Percentiles rank a stretch among this genome's conserved stretches.
Evolutionary conservation across 2,329 filamentous ascomycete genomes (phyloP).

Genomic region (Huntiella bhutanensis): DNA sequence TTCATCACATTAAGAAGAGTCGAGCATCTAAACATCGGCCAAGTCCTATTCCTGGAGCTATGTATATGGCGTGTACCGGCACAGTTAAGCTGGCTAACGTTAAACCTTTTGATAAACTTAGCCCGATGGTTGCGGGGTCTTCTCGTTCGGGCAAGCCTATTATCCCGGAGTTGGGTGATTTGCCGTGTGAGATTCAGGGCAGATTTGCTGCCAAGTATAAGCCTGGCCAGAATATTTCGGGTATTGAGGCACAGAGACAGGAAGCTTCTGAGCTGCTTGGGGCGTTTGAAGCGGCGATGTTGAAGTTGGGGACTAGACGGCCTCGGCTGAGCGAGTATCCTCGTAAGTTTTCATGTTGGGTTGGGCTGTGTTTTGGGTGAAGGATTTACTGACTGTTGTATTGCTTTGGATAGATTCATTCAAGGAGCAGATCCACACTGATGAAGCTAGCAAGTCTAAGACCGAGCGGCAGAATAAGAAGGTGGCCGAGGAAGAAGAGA

Average conservation of each 20-base stretch:
- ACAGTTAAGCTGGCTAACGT: conserved; percentile 24
- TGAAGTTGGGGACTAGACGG: conserved; percentile 22
- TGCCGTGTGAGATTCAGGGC: conserved; percentile 27
- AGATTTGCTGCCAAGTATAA: conserved; percentile 23
- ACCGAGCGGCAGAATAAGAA: conserved; percentile 27
- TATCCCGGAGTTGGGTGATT: conserved; percentile 21
- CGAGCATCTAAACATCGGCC: conserved; percentile 22
- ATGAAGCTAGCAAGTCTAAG: conserved; percentile 27
- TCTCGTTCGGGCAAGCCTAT: conserved; percentile 22
- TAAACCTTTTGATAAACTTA: conserved; percentile 27
- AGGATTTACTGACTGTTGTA: too few relatives aligned
- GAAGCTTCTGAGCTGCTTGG: conserved; percentile 23
- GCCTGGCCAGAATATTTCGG: conserved; percentile 21
- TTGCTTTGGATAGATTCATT: conserved; percentile 19
- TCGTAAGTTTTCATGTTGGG: conserved; percentile 15
- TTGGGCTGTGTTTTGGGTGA: conserved; percentile 3
- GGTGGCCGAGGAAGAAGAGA: conserved; percentile 22
- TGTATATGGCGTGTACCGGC: conserved; percentile 21
- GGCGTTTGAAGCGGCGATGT: conserved; percentile 25
- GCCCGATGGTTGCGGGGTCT: conserved; percentile 24
- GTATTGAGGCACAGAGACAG: conserved; percentile 23
- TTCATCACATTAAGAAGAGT: conserved; percentile 21
- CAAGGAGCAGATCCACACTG: conserved; percentile 27
- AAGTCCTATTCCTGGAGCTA: conserved; percentile 22
- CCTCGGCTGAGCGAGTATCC: conserved; percentile 30